These are phyloP conservation scores for Lonicera japonica DNA, from an alignment of 129 eudicot genomes.

Conservation along the genomic window DNA sequence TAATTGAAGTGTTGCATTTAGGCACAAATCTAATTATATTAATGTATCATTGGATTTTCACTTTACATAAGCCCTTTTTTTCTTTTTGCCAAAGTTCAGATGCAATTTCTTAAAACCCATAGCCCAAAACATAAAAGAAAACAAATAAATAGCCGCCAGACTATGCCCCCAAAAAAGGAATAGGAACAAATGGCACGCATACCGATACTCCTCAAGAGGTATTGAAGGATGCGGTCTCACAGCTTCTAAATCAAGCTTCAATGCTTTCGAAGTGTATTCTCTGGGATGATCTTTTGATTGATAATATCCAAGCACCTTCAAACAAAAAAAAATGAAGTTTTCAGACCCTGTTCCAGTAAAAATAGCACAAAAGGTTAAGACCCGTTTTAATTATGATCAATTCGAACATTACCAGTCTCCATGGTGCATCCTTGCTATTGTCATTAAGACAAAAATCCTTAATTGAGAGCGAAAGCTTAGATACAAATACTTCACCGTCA, in stretches of 20 bases:
- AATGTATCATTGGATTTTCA: too few species aligned
- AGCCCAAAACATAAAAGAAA: neutral
- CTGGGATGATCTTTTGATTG: constrained; percentile 75
- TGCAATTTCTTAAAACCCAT: neutral
- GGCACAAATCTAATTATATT: too few species aligned
- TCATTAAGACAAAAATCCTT: constrained; percentile 66
- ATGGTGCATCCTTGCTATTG: constrained; percentile 74
- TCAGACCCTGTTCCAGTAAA: neutral
- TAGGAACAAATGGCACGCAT: constrained; percentile 8
- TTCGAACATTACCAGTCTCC: constrained; percentile 60
- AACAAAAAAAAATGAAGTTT: constrained; percentile 3
- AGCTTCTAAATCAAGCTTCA: constrained; percentile 74
- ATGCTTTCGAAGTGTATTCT: constrained; percentile 62
- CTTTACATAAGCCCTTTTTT: too few species aligned
- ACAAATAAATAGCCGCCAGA: neutral
- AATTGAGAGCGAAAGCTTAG: constrained; percentile 47
- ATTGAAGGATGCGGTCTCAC: constrained; percentile 82
- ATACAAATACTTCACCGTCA: constrained; percentile 59
- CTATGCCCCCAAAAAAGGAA: neutral
- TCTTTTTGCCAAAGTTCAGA: too few species aligned
- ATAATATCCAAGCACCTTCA: constrained; percentile 74
- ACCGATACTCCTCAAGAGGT: constrained; percentile 96
- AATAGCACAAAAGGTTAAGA: neutral
- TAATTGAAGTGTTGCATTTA: too few species aligned
- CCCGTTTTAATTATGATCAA: neutral